Conservation (phyloP, 2,329 filamentous ascomycete genomes). For the Sporothrix luriei region DNA sequence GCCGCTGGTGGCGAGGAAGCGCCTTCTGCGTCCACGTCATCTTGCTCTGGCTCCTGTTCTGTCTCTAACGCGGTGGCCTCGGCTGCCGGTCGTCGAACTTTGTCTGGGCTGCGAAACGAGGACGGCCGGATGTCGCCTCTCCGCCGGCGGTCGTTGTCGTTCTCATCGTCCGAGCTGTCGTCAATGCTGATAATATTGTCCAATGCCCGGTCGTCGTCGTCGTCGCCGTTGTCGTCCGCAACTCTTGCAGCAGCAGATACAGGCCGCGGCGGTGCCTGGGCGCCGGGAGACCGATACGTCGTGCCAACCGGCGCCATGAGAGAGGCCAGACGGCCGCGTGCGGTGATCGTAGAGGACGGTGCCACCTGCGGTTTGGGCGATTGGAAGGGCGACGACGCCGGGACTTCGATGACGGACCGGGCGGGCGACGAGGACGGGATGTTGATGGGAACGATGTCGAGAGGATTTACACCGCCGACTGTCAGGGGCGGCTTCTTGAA, state of each 20-base stretch:
- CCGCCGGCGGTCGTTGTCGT: constrained; percentile 49
- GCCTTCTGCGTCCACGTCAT: not conserved
- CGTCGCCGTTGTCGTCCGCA: not conserved
- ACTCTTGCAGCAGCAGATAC: not conserved
- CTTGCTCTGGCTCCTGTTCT: not conserved
- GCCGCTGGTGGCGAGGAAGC: not conserved
- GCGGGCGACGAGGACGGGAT: constrained; percentile 47
- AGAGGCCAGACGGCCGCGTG: constrained; percentile 53
- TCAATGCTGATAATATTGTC: constrained; percentile 51
- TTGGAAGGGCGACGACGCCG: constrained; percentile 80
- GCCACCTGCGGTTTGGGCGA: constrained; percentile 49
- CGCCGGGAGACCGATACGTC: constrained; percentile 59
- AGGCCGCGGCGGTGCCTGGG: constrained; percentile 25
- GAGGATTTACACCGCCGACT: constrained; percentile 39
- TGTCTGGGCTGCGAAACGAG: constrained; percentile 48
- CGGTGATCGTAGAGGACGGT: constrained; percentile 27
- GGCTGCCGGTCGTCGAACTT: constrained; percentile 26
- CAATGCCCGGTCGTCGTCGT: constrained; percentile 34
- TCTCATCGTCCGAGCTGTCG: constrained; percentile 57
- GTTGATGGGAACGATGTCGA: constrained; percentile 26
- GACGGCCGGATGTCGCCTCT: constrained; percentile 67
- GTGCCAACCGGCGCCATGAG: constrained; percentile 78
- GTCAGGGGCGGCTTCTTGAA: constrained; percentile 46
- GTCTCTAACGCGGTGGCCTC: not conserved
- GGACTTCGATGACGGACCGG: constrained; percentile 68